Conservation (phyloP, 2,329 filamentous ascomycete species). For the Paecilomyces variotii region DNA sequence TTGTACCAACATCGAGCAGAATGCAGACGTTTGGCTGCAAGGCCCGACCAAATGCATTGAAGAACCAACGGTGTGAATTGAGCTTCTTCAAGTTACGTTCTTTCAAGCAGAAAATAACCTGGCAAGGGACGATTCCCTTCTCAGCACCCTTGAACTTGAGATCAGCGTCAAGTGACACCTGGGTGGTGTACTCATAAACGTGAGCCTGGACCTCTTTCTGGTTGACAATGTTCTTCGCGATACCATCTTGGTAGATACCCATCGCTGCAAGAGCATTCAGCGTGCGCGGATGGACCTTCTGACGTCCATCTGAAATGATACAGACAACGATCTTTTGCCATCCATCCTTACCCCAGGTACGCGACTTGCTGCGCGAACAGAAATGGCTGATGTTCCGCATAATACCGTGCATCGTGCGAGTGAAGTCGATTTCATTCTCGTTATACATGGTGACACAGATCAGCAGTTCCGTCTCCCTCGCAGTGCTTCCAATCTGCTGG, state of each 20-base stretch:
- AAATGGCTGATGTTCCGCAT: conserved; percentile 98
- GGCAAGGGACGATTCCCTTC: conserved; percentile 95
- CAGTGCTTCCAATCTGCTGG: conserved; percentile 76
- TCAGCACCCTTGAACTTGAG: conserved; percentile 98
- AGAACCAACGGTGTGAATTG: conserved; percentile 98
- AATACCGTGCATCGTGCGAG: conserved; percentile 94
- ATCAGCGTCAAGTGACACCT: conserved; percentile 90
- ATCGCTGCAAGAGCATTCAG: conserved; percentile 92
- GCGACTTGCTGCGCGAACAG: conserved; percentile 81
- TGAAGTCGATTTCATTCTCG: conserved; percentile 94
- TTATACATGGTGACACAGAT: conserved; percentile 99
- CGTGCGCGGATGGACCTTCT: conserved; percentile 87
- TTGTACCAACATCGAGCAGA: conserved; percentile 89
- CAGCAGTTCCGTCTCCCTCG: conserved; percentile 87
- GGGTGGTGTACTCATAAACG: conserved; percentile 98
- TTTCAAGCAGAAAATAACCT: conserved; percentile 97
- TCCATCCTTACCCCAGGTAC: conserved; percentile 92
- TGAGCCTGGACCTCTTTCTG: conserved; percentile 90
- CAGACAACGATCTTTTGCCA: conserved; percentile 99
- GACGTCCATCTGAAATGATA: conserved; percentile 87
- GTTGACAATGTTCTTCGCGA: conserved; percentile 98
- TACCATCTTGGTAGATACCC: conserved; percentile 96
- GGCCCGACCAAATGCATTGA: conserved; percentile 91
- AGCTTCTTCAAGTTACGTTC: conserved; percentile 97
- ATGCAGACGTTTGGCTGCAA: conserved; percentile 96